Evolutionary conservation across 257 asterid genomes (phyloP).

Genomic region (Nicotiana tomentosiformis): DNA sequence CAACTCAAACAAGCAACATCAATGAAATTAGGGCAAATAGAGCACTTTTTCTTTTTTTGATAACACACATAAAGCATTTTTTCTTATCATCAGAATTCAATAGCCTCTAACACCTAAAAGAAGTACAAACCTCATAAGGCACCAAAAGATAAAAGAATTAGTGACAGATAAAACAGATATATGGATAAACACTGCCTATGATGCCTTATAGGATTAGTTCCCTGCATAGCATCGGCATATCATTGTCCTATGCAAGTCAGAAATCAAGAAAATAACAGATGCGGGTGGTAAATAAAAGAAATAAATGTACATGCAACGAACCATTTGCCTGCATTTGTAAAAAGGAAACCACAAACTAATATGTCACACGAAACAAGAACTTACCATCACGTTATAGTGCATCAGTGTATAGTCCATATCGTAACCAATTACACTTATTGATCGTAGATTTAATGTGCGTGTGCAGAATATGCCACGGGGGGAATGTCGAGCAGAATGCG

Average conservation of each 20-base stretch:
- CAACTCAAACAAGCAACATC: not conserved
- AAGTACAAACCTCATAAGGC: not conserved
- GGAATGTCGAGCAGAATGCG: conserved; percentile 57
- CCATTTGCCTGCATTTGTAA: not conserved
- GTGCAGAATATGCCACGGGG: conserved; percentile 77
- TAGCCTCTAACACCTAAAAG: not conserved
- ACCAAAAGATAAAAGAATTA: not conserved
- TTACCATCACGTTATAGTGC: conserved; percentile 76
- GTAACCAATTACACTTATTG: conserved; percentile 76
- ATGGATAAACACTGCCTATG: not conserved
- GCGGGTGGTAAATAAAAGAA: not conserved
- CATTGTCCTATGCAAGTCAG: not conserved
- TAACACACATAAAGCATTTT: not conserved
- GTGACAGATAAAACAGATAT: not conserved
- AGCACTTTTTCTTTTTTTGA: not conserved
- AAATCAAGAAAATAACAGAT: not conserved
- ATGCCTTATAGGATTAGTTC: not conserved
- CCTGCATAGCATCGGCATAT: not conserved
- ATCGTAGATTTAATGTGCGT: conserved; percentile 70
- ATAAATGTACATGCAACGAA: not conserved
- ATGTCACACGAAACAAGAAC: not conserved
- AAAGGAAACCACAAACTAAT: not conserved
- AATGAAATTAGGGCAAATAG: not conserved
- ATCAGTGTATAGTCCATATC: conserved; percentile 88
- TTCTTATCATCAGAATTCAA: not conserved